Evolutionary conservation across 192 early-diverging fungal species (phyloP).

Genomic region (Coemansia sp.): DNA sequence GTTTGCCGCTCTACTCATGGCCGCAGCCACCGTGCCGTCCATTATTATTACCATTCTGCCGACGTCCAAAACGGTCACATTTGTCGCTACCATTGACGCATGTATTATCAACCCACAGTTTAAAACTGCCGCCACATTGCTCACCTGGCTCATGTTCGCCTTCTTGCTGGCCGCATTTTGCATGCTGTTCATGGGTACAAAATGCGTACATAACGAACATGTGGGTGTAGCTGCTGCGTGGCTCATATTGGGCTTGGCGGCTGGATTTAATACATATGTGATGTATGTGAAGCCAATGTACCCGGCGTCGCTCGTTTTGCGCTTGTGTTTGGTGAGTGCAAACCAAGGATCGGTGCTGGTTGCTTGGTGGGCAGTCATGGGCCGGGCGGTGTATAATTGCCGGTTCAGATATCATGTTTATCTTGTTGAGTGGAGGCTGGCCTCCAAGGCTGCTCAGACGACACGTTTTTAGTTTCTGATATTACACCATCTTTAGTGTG

Average conservation of each 20-base stretch:
- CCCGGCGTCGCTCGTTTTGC: slow-evolving; percentile 18
- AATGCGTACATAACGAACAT: slow-evolving; percentile 16
- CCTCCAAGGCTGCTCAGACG: background rate
- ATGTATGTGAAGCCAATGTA: slow-evolving; percentile 30
- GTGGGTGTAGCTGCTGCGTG: slow-evolving; percentile 1
- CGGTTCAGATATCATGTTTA: background rate
- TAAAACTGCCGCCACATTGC: slow-evolving; percentile 11
- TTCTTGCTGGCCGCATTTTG: background rate
- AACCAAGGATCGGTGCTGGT: slow-evolving; percentile 21
- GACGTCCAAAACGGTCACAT: slow-evolving; percentile 5
- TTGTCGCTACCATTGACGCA: slow-evolving; percentile 13
- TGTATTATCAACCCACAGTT: slow-evolving; percentile 29
- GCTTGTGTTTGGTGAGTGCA: slow-evolving; percentile 20
- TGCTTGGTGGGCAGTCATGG: slow-evolving; percentile 37
- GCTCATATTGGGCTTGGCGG: slow-evolving; percentile 1
- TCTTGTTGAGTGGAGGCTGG: background rate
- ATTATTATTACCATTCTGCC: slow-evolving; percentile 24
- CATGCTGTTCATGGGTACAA: background rate
- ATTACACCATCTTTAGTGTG: no score
- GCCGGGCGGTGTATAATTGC: slow-evolving; percentile 5
- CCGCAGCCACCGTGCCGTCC: background rate
- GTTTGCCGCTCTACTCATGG: background rate
- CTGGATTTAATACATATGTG: slow-evolving; percentile 19
- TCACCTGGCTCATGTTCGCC: slow-evolving; percentile 13
- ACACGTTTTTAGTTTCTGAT: no score